Base-by-base conservation (phyloP, 257 asterid species). In the Scutellaria galericulata region DNA sequence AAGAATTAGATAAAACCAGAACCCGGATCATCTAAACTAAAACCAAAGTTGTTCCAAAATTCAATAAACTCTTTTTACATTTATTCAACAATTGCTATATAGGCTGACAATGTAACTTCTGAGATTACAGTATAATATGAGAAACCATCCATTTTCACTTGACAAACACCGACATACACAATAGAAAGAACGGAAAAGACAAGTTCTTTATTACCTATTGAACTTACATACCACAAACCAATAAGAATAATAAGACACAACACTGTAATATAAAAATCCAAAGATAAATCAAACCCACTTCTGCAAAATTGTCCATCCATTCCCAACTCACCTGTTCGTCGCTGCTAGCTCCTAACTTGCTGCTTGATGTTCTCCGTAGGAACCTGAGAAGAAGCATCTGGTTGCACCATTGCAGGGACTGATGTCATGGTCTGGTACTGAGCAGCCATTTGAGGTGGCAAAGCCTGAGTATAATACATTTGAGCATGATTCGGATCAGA, bases 241-340 rank as follows among this genome's bases (percentile, higher is more conserved):
- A 82, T 75, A 81, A 70, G 22, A 78, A 84, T 73, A 58, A 75
- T 58, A 79, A 76, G 44, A 48, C 74, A 76, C 12, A 74, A 84
- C 81, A 70, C 84, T 81, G 63, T 69, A 77, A 67, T 56, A 75
- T 75, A 69, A 76, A 47, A 58, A 74, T 70, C 59, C 78, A 79
- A 80, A 71, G 47, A 82, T 67, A 78, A 81, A 82, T 73, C 86
- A 80, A 85, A 80, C 80, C 84, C 84, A 66, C 78, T 71, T 64
- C 88, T 80, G 90, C 96, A 93, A 93, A 93, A 93, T 81, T 90
- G 87, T 83, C 78, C 80, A 89, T 84, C 83, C 84, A 72, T 24
- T 67, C 56, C 78, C 84, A 78, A 79, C 87, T 82, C 87, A 83
- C 89, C 86, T 72, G 70, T 85, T 57, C 66, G 80, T 82, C 73